Conservation (phyloP, 2,329 filamentous ascomycete species). For the Aureobasidium sp. region DNA sequence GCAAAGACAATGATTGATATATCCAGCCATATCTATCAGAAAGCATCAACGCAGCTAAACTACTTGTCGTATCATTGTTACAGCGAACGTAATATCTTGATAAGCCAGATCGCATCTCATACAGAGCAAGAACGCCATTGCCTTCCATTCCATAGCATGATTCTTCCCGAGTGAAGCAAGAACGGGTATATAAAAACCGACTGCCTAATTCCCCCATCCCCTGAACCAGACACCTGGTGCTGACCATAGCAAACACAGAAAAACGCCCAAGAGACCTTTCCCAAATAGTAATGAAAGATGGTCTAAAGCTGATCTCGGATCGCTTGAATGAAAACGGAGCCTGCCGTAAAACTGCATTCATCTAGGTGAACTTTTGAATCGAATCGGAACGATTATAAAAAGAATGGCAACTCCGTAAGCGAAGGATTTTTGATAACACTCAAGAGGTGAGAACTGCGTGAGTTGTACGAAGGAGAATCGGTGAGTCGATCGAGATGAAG, state of each 20-base stretch:
- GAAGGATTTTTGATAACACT: not conserved
- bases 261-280: slow-evolving; percentile 10
- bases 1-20: not conserved
- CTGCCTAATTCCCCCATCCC: not conserved
- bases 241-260: not conserved
- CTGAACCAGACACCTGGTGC: not conserved
- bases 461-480: not conserved
- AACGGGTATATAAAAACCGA: slow-evolving; percentile 16
- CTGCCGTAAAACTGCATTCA: not conserved
- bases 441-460: not conserved
- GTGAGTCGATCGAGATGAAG: not conserved
- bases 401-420: not conserved
- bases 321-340: not conserved
- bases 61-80: not conserved
- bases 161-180: not conserved
- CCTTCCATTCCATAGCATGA: not conserved
- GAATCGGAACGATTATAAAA: not conserved
- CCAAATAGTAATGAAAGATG: not conserved
- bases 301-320: not conserved
- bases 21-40: not conserved
- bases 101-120: not conserved
- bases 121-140: not conserved
- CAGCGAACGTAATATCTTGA: not conserved
- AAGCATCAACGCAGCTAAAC: not conserved
- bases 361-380: not conserved